Conservation (phyloP, 1,139 yeast genomes). For the Sporopachydermia cereana region DNA sequence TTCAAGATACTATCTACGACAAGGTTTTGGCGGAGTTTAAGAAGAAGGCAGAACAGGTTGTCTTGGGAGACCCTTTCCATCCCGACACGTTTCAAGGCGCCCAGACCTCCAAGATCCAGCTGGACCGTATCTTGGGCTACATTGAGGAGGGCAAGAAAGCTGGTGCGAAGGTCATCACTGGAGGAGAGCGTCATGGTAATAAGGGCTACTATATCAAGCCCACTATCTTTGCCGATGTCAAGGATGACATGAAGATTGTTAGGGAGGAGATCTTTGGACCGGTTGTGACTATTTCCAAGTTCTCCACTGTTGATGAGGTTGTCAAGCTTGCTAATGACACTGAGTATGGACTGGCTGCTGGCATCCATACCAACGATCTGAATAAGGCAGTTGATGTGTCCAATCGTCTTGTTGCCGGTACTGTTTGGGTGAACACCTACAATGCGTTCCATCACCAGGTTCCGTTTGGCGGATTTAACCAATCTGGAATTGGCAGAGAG, state of each 20-base stretch:
- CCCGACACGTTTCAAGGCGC: slow-evolving; percentile 52
- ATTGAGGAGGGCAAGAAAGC: slow-evolving; percentile 46
- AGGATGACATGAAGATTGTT: slow-evolving; percentile 49
- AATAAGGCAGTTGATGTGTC: slow-evolving; percentile 37
- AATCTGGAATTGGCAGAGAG: slow-evolving; percentile 59
- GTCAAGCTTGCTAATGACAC: slow-evolving; percentile 42
- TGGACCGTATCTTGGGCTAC: slow-evolving; percentile 43
- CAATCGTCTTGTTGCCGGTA: slow-evolving; percentile 44
- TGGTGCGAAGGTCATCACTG: slow-evolving; percentile 47
- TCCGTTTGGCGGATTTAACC: slow-evolving; percentile 50
- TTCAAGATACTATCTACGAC: slow-evolving; percentile 52
- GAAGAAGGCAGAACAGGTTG: slow-evolving; percentile 33
- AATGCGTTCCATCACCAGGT: slow-evolving; percentile 50
- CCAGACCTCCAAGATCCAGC: slow-evolving; percentile 46
- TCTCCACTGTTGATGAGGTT: slow-evolving; percentile 42
- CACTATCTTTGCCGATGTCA: slow-evolving; percentile 56
- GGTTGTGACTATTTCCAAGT: slow-evolving; percentile 45
- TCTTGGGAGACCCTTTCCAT: slow-evolving; percentile 51
- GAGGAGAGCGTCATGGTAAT: slow-evolving; percentile 43
- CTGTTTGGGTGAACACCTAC: slow-evolving; percentile 45
- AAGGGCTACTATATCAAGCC: slow-evolving; percentile 61
- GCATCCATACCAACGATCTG: slow-evolving; percentile 41
- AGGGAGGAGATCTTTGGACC: slow-evolving; percentile 64
- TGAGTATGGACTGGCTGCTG: slow-evolving; percentile 53
- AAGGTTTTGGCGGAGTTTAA: slow-evolving; percentile 37